Conservation (phyloP, 768 basidiomycete genomes). For the Cyclocybe cylindracea region DNA sequence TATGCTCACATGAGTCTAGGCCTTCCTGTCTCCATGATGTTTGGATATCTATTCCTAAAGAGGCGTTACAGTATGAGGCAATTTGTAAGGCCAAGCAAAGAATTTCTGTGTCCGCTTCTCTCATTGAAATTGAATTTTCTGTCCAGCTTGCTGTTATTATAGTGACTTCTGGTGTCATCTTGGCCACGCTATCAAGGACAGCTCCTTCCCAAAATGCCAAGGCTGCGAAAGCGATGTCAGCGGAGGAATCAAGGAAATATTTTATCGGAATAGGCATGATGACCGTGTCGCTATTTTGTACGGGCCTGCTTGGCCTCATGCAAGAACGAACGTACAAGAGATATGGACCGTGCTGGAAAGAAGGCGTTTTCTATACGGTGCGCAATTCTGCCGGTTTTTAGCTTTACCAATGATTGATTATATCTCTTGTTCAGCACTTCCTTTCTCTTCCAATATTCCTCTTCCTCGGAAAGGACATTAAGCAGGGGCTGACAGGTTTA, state of each 20-base stretch:
- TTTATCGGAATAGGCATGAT: slow-evolving; percentile 71
- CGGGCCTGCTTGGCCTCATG: slow-evolving; percentile 67
- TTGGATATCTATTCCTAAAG: slow-evolving; percentile 60
- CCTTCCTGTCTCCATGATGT: slow-evolving; percentile 74
- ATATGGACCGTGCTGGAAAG: slow-evolving; percentile 82
- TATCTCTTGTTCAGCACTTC: slow-evolving; percentile 53
- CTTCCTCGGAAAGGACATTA: slow-evolving; percentile 57
- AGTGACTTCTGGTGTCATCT: slow-evolving; percentile 69
- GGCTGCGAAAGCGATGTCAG: slow-evolving; percentile 15
- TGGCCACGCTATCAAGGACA: slow-evolving; percentile 71
- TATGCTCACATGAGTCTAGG: slow-evolving; percentile 40
- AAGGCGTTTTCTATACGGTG: slow-evolving; percentile 85
- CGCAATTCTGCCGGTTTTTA: not conserved
- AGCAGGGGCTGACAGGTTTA: slow-evolving; percentile 54
- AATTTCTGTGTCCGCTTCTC: not conserved
- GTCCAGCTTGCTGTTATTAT: slow-evolving; percentile 60
- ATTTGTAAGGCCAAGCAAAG: slow-evolving; percentile 44
- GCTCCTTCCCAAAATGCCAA: slow-evolving; percentile 23
- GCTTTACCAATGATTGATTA: not conserved
- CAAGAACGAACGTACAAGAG: slow-evolving; percentile 76
- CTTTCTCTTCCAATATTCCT: slow-evolving; percentile 79
- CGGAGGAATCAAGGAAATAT: slow-evolving; percentile 48
- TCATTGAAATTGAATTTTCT: not conserved
- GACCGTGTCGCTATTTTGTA: slow-evolving; percentile 62
- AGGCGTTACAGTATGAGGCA: slow-evolving; percentile 62